Conservation (phyloP, 2,329 filamentous ascomycete genomes). For the Colletotrichum lindemuthianum region DNA sequence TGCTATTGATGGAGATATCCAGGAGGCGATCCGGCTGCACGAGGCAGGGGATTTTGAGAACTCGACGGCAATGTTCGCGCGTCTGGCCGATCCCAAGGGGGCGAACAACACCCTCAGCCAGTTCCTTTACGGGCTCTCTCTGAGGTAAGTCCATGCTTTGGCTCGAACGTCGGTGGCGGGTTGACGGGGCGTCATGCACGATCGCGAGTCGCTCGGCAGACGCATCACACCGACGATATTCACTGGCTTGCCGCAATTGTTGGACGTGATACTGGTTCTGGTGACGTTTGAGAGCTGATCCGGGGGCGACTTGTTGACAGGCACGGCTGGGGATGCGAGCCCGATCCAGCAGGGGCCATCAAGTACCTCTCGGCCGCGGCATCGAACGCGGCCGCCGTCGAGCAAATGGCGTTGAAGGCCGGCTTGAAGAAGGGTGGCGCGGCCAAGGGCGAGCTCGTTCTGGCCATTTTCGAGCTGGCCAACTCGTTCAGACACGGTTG, state of each 20-base stretch:
- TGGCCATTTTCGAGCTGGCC: constrained; percentile 94
- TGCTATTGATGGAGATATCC: constrained; percentile 77
- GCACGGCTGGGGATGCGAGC: constrained; percentile 90
- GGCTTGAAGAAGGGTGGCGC: constrained; percentile 93
- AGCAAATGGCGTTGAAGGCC: constrained; percentile 84
- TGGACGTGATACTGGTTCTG: not conserved
- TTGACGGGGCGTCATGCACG: not conserved
- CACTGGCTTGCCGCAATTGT: not conserved
- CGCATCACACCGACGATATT: not conserved
- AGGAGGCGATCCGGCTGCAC: constrained; percentile 94
- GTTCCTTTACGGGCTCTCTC: constrained; percentile 91
- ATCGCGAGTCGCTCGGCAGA: no score
- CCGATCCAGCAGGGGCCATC: constrained; percentile 78
- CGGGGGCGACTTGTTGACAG: constrained; percentile 54
- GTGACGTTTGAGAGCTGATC: constrained; percentile 15
- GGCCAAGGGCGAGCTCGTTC: constrained; percentile 93
- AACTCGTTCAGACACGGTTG: constrained; percentile 95
- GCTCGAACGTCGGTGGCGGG: no score
- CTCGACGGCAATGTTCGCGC: constrained; percentile 87
- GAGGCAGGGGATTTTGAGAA: constrained; percentile 81
- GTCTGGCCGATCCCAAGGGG: constrained; percentile 83
- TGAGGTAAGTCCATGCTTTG: constrained; percentile 68
- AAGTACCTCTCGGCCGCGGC: constrained; percentile 89
- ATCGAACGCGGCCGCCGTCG: constrained; percentile 87
- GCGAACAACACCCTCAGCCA: constrained; percentile 94